phyloP scores from a whole-genome alignment of 441 rosid species.

The Syzygium malaccense region DNA sequence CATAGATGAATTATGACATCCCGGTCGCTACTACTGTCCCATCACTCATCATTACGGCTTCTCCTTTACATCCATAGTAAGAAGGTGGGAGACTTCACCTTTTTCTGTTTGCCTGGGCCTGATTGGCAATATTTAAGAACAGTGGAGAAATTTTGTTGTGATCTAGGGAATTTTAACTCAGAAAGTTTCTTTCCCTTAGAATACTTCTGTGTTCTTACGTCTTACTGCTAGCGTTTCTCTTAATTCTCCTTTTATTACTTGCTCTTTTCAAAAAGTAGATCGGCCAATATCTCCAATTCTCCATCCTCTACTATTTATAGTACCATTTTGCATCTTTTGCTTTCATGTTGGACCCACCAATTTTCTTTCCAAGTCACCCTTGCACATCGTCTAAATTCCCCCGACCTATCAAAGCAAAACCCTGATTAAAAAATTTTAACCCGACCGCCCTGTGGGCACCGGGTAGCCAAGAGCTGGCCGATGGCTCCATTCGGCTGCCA shows the following conservation, averaged over 20 bases:
- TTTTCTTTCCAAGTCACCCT: background rate
- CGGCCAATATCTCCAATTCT: background rate
- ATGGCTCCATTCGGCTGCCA: background rate
- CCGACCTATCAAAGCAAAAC: background rate
- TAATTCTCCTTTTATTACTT: background rate
- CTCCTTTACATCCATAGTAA: background rate
- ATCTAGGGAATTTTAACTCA: background rate
- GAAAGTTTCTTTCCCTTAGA: background rate
- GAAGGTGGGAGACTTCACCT: background rate
- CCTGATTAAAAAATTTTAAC: background rate
- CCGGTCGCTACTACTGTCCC: background rate
- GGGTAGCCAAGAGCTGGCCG: background rate
- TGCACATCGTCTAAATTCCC: background rate
- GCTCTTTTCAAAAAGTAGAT: background rate
- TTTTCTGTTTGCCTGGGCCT: background rate
- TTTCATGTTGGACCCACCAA: background rate
- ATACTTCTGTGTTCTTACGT: background rate
- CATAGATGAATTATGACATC: conserved; percentile 46
- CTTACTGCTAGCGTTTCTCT: background rate
- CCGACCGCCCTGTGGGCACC: background rate
- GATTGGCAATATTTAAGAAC: background rate
- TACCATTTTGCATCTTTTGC: background rate
- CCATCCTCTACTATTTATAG: background rate
- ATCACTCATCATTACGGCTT: background rate
- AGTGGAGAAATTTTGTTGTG: background rate